These are phyloP conservation scores for Talinum fruticosum DNA, from an alignment of 148 eudicot genomes.

Conservation along the genomic window DNA sequence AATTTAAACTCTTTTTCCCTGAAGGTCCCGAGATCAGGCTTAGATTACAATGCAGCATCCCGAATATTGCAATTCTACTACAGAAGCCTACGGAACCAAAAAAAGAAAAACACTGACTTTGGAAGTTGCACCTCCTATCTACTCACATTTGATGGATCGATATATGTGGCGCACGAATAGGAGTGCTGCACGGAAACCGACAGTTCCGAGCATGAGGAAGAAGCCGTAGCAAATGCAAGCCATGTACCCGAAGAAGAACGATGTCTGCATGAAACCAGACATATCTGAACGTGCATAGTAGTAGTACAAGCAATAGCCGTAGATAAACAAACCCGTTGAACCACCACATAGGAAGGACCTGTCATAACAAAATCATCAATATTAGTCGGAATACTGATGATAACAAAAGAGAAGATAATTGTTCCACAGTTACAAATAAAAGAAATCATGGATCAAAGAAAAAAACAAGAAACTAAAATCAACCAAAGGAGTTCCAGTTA, in stretches of 20 bases:
- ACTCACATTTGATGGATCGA: slow-evolving; percentile 38
- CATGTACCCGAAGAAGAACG: slow-evolving; percentile 43
- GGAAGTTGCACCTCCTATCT: slow-evolving; percentile 18
- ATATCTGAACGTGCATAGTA: slow-evolving; percentile 41
- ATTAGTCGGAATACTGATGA: neutral
- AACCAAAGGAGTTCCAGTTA: too few species aligned
- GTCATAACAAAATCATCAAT: neutral
- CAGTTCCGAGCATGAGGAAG: slow-evolving; percentile 43
- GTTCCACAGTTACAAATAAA: neutral
- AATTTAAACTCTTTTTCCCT: neutral
- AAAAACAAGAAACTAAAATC: neutral
- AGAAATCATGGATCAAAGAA: neutral
- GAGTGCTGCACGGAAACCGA: slow-evolving; percentile 40
- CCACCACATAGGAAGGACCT: slow-evolving; percentile 41
- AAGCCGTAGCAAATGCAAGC: slow-evolving; percentile 43
- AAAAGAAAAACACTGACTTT: slow-evolving; percentile 13
- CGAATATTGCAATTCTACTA: slow-evolving; percentile 12
- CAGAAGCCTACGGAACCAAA: slow-evolving; percentile 31
- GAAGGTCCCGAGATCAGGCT: neutral
- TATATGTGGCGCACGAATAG: slow-evolving; percentile 39
- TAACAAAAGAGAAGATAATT: neutral
- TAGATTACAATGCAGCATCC: slow-evolving; percentile 28
- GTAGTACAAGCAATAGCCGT: slow-evolving; percentile 40
- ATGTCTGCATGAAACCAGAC: slow-evolving; percentile 43
- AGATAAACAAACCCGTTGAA: slow-evolving; percentile 35